Evolutionary conservation across 257 asterid species (phyloP).

Genomic region (Henckelia pumila): DNA sequence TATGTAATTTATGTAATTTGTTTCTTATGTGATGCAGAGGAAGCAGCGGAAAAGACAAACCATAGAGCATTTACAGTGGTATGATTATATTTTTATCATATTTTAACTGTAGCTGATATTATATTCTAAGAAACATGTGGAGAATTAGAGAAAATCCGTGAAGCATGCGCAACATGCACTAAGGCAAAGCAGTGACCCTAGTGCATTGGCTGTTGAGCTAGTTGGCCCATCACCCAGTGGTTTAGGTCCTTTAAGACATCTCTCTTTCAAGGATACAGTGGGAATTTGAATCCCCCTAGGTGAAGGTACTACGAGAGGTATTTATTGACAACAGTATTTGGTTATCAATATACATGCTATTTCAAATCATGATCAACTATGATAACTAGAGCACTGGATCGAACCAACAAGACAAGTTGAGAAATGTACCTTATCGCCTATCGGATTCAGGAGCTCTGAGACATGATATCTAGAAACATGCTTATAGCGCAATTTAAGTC

Average conservation of each 20-base stretch:
- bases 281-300: too few relatives aligned
- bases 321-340: too few relatives aligned
- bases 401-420: neutral
- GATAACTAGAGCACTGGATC: neutral
- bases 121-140: neutral
- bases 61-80: constrained; percentile 57
- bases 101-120: constrained; percentile 12
- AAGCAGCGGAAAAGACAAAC: constrained; percentile 41
- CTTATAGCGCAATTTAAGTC: neutral
- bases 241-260: neutral
- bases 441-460: neutral
- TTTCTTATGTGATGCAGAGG: constrained; percentile 45
- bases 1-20: neutral
- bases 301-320: too few relatives aligned
- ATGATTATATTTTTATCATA: constrained; percentile 25
- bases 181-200: neutral
- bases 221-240: neutral
- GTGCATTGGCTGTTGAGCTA: neutral
- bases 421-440: neutral
- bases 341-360: too few relatives aligned
- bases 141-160: neutral
- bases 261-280: neutral
- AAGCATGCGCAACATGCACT: neutral
- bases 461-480: neutral
- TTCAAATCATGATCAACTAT: neutral